These are phyloP conservation scores for Axilococcus clingmanii DNA, from an alignment of 139 green algal genomes.

Conservation along the genomic window DNA sequence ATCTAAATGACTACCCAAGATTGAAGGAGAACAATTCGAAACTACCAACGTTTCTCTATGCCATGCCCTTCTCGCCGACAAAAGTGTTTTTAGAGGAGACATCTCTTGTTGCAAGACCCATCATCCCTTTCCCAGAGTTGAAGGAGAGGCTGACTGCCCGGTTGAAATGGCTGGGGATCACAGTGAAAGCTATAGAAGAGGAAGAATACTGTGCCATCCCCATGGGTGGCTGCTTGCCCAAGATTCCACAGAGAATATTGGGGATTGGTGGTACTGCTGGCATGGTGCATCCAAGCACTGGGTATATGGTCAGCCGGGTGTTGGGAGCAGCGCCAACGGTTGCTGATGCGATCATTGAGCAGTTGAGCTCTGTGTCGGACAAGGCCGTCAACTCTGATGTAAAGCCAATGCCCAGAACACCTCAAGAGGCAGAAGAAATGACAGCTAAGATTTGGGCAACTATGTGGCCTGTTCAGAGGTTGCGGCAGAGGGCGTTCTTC, in stretches of 20 bases:
- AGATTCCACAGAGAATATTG: slow-evolving; percentile 85
- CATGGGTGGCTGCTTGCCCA: slow-evolving; percentile 94
- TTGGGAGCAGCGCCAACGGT: slow-evolving; percentile 74
- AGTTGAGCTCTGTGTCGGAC: slow-evolving; percentile 41
- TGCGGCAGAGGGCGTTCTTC: slow-evolving; percentile 92
- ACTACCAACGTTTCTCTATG: slow-evolving; percentile 96
- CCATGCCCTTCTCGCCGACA: slow-evolving; percentile 93
- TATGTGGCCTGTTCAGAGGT: slow-evolving; percentile 78
- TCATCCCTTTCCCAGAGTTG: slow-evolving; percentile 80
- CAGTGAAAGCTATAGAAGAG: slow-evolving; percentile 75
- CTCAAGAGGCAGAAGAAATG: slow-evolving; percentile 43
- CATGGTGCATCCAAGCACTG: slow-evolving; percentile 89
- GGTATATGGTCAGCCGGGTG: slow-evolving; percentile 91
- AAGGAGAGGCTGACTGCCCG: slow-evolving; percentile 76
- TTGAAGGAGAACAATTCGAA: slow-evolving; percentile 37
- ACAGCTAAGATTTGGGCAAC: slow-evolving; percentile 63
- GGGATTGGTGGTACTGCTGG: slow-evolving; percentile 92
- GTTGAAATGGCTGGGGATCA: slow-evolving; percentile 68
- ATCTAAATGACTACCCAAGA: slow-evolving; percentile 47
- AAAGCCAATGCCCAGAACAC: slow-evolving; percentile 13
- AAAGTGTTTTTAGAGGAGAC: slow-evolving; percentile 92
- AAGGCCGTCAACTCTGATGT: slow-evolving; percentile 32
- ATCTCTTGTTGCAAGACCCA: slow-evolving; percentile 82
- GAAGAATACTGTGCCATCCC: slow-evolving; percentile 98
- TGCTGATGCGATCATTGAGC: slow-evolving; percentile 70